Conservation (phyloP, 164 flowering plant species). For the Vitis rupestris region DNA sequence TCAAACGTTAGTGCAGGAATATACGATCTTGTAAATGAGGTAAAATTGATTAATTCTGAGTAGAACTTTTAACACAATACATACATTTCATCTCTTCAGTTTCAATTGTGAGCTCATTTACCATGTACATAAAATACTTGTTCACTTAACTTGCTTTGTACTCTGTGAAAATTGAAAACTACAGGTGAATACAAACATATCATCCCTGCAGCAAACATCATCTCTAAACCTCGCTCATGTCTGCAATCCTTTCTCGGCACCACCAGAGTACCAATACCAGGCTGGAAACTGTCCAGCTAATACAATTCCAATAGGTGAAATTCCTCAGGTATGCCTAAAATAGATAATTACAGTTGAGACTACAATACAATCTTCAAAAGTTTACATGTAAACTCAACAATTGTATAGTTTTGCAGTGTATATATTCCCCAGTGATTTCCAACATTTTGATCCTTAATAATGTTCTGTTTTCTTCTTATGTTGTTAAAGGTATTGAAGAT, state of each 20-base stretch:
- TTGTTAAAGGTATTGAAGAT: constrained; percentile 44
- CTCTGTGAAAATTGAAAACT: neutral
- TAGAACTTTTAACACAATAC: neutral
- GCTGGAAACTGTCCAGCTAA: constrained; percentile 57
- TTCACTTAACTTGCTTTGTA: neutral
- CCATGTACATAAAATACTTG: too few relatives aligned
- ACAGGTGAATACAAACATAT: constrained; percentile 72
- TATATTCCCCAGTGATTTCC: neutral
- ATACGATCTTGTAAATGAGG: constrained; percentile 63
- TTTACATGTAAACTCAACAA: neutral
- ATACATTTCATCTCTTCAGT: too few relatives aligned
- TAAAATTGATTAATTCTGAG: constrained; percentile 13
- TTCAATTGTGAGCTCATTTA: too few relatives aligned
- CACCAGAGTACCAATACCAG: constrained; percentile 63
- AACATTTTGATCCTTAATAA: neutral
- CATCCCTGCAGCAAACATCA: constrained; percentile 25
- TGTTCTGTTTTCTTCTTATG: neutral
- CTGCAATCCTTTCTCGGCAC: constrained; percentile 86
- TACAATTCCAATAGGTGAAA: constrained; percentile 61
- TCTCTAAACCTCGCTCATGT: constrained; percentile 24
- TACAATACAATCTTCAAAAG: too few relatives aligned
- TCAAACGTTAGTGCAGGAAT: constrained; percentile 55
- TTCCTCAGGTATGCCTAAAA: constrained; percentile 56
- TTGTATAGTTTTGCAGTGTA: neutral
- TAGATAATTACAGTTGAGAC: neutral